Base-by-base conservation (phyloP, 768 basidiomycete species). In the Asterophora lycoperdoides region DNA sequence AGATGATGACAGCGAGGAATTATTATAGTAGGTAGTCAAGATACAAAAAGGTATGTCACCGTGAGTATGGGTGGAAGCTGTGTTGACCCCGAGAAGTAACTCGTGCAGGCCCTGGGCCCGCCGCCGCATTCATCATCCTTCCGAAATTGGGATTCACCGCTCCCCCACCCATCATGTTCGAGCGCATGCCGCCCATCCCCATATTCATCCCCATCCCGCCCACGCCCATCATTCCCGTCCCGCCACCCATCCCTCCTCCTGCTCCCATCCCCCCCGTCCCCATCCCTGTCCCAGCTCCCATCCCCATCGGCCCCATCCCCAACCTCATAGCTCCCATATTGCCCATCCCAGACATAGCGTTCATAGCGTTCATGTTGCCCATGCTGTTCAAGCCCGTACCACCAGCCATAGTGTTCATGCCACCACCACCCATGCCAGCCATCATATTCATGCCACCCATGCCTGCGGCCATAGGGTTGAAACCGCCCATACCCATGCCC, bases 41-140 rank as follows among this genome's bases (percentile, higher is more conserved):
- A 8, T 41, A 41, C 40, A 28, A 28, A 8, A n/a, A 15, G 23
- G 40, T 41, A 23, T n/a, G n/a, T 64, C 68, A 82, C 57, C 81
- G 73, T 46, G 80, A 72, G 60, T 84, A 84, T n/a, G 81, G 81
- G 64, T 84, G 81, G 64, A 80, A 84, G 49, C 70, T 72, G 54
- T 80, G 78, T 53, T 81, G 79, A 49, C 81, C 81, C 17, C 79
- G 72, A 20, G 56, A 73, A 46, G 68, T 72, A 62, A 72, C 69
- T 6, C 77, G 70, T 45, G 73, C 68, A 49, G 68, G 62, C 19
- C 70, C 78, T 41, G 64, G 50, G 15, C 56, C 51, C 2, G 55
- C 49, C 9, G 54, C 51, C 1, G 56, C 40, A 57, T 66, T 69
- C 65, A 69, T 66, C 68, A 69, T 69, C 50, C 75, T 66, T n/a